Evolutionary conservation across 2,329 filamentous ascomycete species (phyloP).

Genomic region (Clarireedia hainanense): DNA sequence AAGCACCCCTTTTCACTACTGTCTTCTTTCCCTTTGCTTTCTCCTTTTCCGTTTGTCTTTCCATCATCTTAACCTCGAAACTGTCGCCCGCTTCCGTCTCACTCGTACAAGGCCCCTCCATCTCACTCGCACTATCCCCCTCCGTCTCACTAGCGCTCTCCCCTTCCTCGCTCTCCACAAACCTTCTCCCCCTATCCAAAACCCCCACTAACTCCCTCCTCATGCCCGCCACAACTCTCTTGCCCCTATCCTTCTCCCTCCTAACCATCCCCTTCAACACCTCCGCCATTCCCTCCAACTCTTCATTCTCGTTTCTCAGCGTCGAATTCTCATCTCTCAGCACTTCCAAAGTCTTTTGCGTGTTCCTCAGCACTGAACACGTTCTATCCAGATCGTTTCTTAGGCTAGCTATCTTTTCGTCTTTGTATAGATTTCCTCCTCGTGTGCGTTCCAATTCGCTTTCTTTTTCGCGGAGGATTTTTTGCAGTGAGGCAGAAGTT

Average conservation of each 20-base stretch:
- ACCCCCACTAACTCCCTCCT: slow-evolving; percentile 44
- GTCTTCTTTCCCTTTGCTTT: neutral
- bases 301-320: slow-evolving; percentile 19
- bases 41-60: neutral
- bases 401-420: slow-evolving; percentile 43
- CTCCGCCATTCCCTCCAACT: slow-evolving; percentile 18
- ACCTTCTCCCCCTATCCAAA: slow-evolving; percentile 38
- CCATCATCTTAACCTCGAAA: too few species aligned
- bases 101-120: neutral
- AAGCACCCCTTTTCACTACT: slow-evolving; percentile 16
- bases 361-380: slow-evolving; percentile 33
- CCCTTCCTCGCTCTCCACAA: slow-evolving; percentile 28
- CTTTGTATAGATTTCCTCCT: slow-evolving; percentile 40
- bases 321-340: neutral
- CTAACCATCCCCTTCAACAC: slow-evolving; percentile 28
- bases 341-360: neutral
- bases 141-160: neutral
- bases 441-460: slow-evolving; percentile 28
- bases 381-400: slow-evolving; percentile 41
- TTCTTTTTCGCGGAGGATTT: slow-evolving; percentile 21
- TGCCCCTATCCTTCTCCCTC: slow-evolving; percentile 40
- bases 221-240: slow-evolving; percentile 41
- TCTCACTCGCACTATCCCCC: neutral
- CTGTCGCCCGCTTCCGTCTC: neutral
- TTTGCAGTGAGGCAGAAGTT: slow-evolving; percentile 34